Base-by-base conservation (phyloP, 2,329 filamentous ascomycete species). In the Stylonectria norvegica region DNA sequence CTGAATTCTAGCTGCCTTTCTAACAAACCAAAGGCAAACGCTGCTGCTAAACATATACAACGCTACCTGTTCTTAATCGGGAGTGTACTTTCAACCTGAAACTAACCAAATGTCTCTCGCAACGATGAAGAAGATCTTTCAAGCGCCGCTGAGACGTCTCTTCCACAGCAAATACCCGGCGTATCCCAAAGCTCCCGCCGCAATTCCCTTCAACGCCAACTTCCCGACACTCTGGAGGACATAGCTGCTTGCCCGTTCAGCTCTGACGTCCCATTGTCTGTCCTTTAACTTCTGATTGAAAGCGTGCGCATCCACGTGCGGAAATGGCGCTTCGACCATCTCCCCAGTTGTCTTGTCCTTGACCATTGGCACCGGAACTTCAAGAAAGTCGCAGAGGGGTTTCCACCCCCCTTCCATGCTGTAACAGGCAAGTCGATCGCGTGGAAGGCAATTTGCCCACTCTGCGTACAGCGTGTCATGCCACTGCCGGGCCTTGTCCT, bases 311-410 rank as follows among this genome's bases (percentile, higher is more conserved):
- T 65, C 63, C 30, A 60, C 48, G 10, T 47, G 57, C 2, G 63
- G 63, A 12, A 64, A 65, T 1, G 60, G 62, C 10, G 56, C 58
- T 19, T 60, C 56, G 0, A 59, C 59, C 49, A 49, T 47, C 41
- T 60, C 47, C 12, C 61, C 62, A 27, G 54, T 64, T 38, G 42
- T 30, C 2, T 51, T 52, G n/a, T 65, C 61, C 41, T 41, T 37
- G 23, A 60, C 57, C 48, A 39, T 51, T 2, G 69, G 69, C 22
- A 68, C 53, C 0, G 62, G 55, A 29, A 69, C 63, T 6, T 50
- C 61, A 2, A 72, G 56, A 28, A 67, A 63, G 15, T 58, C 41
- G 36, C 68, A 72, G 8, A 72, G 56, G 6, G 69, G 67, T n/a
- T 34, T 55, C 65, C 66, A 72, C 4, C 68, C 67, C 6, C 67